Conservation (phyloP, 225 moss, liverwort and hornwort species). For the Anthoceros angustus region DNA sequence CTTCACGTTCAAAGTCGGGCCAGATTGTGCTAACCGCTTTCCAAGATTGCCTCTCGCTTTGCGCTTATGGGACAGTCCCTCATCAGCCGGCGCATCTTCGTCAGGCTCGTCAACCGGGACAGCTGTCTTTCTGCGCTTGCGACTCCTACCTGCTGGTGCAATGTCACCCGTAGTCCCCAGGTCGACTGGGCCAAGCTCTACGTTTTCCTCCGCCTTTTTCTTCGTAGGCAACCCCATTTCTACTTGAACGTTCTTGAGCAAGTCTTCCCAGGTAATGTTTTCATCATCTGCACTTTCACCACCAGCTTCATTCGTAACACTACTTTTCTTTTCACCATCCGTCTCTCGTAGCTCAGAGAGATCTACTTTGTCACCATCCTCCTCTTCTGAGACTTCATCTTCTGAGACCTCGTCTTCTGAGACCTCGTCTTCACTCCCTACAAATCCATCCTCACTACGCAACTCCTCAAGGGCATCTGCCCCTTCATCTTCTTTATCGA, state of each 20-base stretch:
- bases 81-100: no score
- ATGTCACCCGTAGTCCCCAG: no score
- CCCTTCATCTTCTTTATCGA: constrained; percentile 52
- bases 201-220: no score
- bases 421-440: constrained; percentile 24
- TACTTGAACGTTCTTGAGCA: constrained; percentile 59
- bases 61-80: no score
- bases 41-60: no score
- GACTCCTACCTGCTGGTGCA: no score
- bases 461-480: constrained; percentile 16
- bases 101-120: no score
- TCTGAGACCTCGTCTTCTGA: constrained; percentile 5
- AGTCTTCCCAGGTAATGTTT: constrained; percentile 81
- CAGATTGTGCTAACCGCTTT: no score
- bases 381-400: constrained; percentile 7
- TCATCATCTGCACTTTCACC: constrained; percentile 42
- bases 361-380: constrained; percentile 11
- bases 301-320: constrained; percentile 1
- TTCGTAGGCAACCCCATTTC: constrained; percentile 30
- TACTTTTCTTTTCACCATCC: constrained; percentile 12
- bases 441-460: constrained; percentile 34
- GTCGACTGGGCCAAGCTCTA: no score
- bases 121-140: no score
- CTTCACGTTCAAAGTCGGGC: no score
- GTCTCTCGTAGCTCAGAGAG: constrained; percentile 7